Conservation (phyloP, 2,329 filamentous ascomycete species). For the Coniochaeta pulveracea region DNA sequence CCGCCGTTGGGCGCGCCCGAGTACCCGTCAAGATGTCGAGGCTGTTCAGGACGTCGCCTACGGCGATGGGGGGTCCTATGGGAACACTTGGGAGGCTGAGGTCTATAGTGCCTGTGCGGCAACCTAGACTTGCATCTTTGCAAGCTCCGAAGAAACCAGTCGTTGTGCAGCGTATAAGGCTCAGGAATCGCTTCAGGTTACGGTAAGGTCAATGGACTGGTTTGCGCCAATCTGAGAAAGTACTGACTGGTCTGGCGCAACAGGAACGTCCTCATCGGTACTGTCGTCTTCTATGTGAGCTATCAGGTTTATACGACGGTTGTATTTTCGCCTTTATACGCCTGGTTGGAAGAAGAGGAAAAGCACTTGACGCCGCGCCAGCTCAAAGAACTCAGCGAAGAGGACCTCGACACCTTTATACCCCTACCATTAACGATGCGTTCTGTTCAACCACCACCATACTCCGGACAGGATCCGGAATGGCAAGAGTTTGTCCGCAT, state of each 20-base stretch:
- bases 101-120: too few species aligned
- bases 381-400: slow-evolving; percentile 28
- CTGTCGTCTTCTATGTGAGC: slow-evolving; percentile 12
- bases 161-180: slow-evolving; percentile 9
- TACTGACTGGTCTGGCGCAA: not conserved
- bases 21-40: slow-evolving; percentile 1
- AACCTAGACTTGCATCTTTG: too few species aligned
- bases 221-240: not conserved
- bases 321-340: slow-evolving; percentile 33
- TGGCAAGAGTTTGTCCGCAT: slow-evolving; percentile 50
- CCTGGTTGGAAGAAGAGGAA: slow-evolving; percentile 16
- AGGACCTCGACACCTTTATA: slow-evolving; percentile 39
- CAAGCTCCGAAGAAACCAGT: too few species aligned
- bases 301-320: slow-evolving; percentile 25
- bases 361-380: slow-evolving; percentile 30
- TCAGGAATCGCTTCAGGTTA: slow-evolving; percentile 4
- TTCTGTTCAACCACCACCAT: slow-evolving; percentile 34
- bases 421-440: slow-evolving; percentile 50
- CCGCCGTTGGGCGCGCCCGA: slow-evolving; percentile 2
- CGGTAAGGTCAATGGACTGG: too few species aligned
- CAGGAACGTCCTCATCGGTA: slow-evolving; percentile 18
- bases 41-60: slow-evolving; percentile 1
- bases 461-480: slow-evolving; percentile 48
- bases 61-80: too few species aligned
- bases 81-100: too few species aligned